Evolutionary conservation across 2,329 filamentous ascomycete species (phyloP).

Genomic region (Tetracladium maxilliforme): DNA sequence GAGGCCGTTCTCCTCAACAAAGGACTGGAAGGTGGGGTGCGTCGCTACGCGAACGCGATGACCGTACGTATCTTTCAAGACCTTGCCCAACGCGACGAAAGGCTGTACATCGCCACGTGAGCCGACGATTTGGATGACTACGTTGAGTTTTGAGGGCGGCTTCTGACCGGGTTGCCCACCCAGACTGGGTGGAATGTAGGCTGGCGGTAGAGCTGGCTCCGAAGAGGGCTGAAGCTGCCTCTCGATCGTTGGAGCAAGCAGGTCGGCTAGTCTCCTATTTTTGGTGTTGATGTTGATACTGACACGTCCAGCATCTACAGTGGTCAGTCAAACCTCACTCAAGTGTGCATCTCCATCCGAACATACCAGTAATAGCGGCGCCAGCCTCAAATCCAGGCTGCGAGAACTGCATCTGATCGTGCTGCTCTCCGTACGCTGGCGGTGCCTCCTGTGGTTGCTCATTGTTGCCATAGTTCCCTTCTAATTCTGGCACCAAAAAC

Average conservation of each 20-base stretch:
- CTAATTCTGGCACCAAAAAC: too few species aligned
- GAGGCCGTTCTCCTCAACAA: conserved; percentile 55
- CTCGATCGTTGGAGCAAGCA: conserved; percentile 50
- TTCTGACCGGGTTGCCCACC: conserved; percentile 47
- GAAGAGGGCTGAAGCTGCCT: conserved; percentile 30
- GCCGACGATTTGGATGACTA: conserved; percentile 64
- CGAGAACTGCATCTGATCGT: conserved; percentile 40
- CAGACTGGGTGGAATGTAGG: conserved; percentile 60
- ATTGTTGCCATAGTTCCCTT: too few species aligned
- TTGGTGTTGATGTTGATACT: conserved; percentile 69
- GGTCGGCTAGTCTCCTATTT: conserved; percentile 46
- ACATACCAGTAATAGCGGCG: conserved; percentile 38
- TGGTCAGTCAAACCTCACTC: conserved; percentile 1
- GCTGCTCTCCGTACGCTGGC: conserved; percentile 43
- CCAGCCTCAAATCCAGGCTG: conserved; percentile 49
- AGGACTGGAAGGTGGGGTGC: conserved; percentile 50
- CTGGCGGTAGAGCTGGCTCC: conserved; percentile 37
- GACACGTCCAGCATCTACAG: conserved; percentile 56
- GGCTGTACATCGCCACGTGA: conserved; percentile 65
- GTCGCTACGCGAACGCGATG: conserved; percentile 64
- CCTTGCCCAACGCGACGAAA: conserved; percentile 55
- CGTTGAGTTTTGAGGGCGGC: conserved; percentile 44
- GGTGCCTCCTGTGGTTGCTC: too few species aligned
- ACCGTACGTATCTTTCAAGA: conserved; percentile 46
- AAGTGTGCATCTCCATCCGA: conserved; percentile 3